These are phyloP conservation scores for Coniochaeta sp. DNA, from an alignment of 2,329 filamentous ascomycete genomes.

Conservation along the genomic window DNA sequence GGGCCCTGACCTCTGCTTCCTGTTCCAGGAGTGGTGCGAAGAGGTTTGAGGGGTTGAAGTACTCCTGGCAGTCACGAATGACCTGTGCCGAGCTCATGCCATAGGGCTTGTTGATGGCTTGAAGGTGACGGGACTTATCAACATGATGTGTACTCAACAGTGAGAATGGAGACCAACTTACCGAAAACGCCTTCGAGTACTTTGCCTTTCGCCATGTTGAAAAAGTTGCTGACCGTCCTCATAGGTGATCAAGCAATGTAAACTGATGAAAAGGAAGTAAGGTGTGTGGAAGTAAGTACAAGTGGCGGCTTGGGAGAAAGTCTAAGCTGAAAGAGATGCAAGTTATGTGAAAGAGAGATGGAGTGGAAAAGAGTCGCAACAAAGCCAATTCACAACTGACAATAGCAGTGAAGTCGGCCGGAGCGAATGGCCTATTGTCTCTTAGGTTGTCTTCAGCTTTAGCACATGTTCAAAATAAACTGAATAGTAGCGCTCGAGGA, in stretches of 20 bases:
- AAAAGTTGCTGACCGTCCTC: slow-evolving; percentile 22
- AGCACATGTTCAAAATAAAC: neutral
- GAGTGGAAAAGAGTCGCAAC: no score
- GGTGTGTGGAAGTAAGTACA: neutral
- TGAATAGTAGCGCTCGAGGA: neutral
- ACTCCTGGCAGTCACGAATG: slow-evolving; percentile 76
- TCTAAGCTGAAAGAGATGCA: neutral
- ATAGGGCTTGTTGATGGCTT: slow-evolving; percentile 89
- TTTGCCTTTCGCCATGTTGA: slow-evolving; percentile 47
- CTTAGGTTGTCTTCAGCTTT: neutral
- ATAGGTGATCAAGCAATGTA: slow-evolving; percentile 11
- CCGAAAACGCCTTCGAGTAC: slow-evolving; percentile 53
- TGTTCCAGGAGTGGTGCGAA: slow-evolving; percentile 72
- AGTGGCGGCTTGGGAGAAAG: neutral
- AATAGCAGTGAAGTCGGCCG: neutral
- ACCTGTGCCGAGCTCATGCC: slow-evolving; percentile 85
- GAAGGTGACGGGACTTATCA: neutral
- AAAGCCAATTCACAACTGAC: neutral
- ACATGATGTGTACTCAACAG: slow-evolving; percentile 3
- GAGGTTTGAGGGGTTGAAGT: slow-evolving; percentile 72
- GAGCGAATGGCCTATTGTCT: neutral
- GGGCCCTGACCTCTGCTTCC: slow-evolving; percentile 47
- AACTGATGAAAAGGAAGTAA: no score
- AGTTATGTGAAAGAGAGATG: neutral
- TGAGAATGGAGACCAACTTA: slow-evolving; percentile 25